Evolutionary conservation across 805 yeast genomes (phyloP), one percentile per base, ranked within the genome.

Genomic region (Spathaspora sp.): DNA sequence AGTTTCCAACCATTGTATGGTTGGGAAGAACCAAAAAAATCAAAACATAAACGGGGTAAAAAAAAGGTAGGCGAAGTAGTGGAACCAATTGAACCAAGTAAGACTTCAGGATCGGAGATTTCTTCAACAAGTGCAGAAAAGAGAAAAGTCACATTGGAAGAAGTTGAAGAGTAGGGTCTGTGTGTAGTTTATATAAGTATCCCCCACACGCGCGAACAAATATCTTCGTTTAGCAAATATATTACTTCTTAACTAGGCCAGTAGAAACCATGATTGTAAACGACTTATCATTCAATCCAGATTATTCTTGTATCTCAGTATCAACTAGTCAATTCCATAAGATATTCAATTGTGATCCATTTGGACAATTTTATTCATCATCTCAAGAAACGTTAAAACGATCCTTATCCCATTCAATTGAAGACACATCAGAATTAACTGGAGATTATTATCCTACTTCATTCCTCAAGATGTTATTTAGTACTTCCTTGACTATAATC

Each of bases 1-100:
- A 87, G 96, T 75, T 94, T 94, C 75, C 78, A 78, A 57, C 99
- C 99, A 3, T 58, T 86, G n/a, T 94, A 87, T 64, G 94, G 84
- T 2, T 91, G 91, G 88, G 89, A 86, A 57, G 86, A 65, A 47
- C 70, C 74, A 14, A 66, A 71, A 56, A 63, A 60, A 54, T 49
- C 52, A 40, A 63, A 65, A 57, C 64, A 63, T 55, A 46, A 54
- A 44, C 63, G 62, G 55, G 50, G 54, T 49, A 46, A 42, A 19
- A 40, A 23, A 6, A 6, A 19, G 20, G 47, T 42, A 49, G 11
- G 17, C 47, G 2, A 28, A 38, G 35, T 43, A 42, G 28, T 19
- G 38, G 40, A 20, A 29, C 51, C 17, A 46, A 14, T n/a, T 20
- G n/a, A n/a, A 28, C 53, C 16, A 38, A 54, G 51, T 20, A 31